Percentiles rank a stretch among this genome's conserved stretches.
Evolutionary conservation across 2,329 filamentous ascomycete species (phyloP).

Genomic region (Aspergillus oerlinghausenensis): DNA sequence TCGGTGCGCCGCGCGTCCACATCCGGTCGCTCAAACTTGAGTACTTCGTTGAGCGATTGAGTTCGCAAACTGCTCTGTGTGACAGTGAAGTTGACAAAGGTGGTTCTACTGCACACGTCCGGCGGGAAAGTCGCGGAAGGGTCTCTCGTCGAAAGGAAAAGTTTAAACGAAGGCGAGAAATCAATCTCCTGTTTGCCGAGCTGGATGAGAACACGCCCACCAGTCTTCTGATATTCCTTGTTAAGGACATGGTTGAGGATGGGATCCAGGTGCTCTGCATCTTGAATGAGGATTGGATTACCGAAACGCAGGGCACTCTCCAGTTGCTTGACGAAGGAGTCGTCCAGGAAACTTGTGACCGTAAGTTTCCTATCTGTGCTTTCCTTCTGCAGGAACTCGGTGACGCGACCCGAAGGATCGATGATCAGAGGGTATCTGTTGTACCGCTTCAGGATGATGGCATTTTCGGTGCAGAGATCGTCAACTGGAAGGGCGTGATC

Average conservation of each 20-base stretch:
- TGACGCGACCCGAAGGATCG: constrained; percentile 90
- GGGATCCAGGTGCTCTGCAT: constrained; percentile 93
- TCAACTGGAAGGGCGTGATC: constrained; percentile 89
- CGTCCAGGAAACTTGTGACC: constrained; percentile 95
- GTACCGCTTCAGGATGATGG: constrained; percentile 94
- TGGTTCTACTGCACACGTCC: constrained; percentile 96
- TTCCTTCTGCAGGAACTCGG: constrained; percentile 92
- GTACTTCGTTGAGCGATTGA: constrained; percentile 92
- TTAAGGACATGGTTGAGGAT: constrained; percentile 98
- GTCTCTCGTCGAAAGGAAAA: constrained; percentile 92
- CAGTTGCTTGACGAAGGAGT: constrained; percentile 95
- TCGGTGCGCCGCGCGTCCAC: constrained; percentile 95
- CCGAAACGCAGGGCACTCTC: constrained; percentile 96
- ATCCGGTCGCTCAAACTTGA: constrained; percentile 95
- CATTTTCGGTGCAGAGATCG: constrained; percentile 97
- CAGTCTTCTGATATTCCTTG: constrained; percentile 98
- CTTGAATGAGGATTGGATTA: constrained; percentile 97
- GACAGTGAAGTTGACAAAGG: constrained; percentile 98
- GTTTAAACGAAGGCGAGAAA: constrained; percentile 92
- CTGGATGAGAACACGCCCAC: constrained; percentile 95
- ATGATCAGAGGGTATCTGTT: constrained; percentile 98
- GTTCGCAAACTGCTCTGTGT: constrained; percentile 98
- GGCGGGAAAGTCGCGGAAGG: constrained; percentile 93
- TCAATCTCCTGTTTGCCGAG: constrained; percentile 98
- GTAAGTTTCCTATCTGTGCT: constrained; percentile 90